These are phyloP conservation scores for Podospora comata DNA, from an alignment of 495 filamentous ascomycete species.

Conservation along the genomic window DNA sequence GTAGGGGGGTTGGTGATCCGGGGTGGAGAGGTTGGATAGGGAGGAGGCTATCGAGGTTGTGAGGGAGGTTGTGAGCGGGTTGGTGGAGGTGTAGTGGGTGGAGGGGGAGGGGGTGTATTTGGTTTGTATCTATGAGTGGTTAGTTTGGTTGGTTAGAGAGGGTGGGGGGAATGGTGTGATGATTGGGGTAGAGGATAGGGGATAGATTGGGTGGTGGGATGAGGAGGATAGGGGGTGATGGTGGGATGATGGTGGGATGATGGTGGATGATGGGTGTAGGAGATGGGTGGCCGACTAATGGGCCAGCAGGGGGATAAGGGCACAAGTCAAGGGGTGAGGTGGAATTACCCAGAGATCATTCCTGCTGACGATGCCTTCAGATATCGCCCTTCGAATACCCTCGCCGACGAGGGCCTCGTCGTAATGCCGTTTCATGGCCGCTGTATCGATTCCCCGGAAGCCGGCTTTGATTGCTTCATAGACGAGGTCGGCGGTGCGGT, in stretches of 20 bases:
- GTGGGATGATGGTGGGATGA: too few species aligned
- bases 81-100: slow-evolving; percentile 57
- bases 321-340: slow-evolving; percentile 6
- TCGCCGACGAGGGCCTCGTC: slow-evolving; percentile 67
- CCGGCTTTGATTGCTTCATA: slow-evolving; percentile 65
- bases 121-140: slow-evolving; percentile 68
- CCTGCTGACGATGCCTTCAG: slow-evolving; percentile 55
- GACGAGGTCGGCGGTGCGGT: slow-evolving; percentile 62
- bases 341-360: slow-evolving; percentile 50
- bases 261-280: too few species aligned
- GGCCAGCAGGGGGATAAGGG: slow-evolving; percentile 10
- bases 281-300: too few species aligned
- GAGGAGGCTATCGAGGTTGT: slow-evolving; percentile 63
- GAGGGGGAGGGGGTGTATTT: slow-evolving; percentile 71
- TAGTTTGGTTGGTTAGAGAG: not conserved
- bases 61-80: slow-evolving; percentile 57
- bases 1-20: slow-evolving; percentile 46
- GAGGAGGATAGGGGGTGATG: too few species aligned
- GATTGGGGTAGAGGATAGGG: too few species aligned
- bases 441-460: slow-evolving; percentile 74
- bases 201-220: too few species aligned
- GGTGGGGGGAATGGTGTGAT: not conserved
- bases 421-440: slow-evolving; percentile 77
- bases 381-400: slow-evolving; percentile 58
- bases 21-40: slow-evolving; percentile 57